Evolutionary conservation across 768 basidiomycete species (phyloP), one percentile per base, ranked within the genome.

Genomic region (Scleroderma citrinum): DNA sequence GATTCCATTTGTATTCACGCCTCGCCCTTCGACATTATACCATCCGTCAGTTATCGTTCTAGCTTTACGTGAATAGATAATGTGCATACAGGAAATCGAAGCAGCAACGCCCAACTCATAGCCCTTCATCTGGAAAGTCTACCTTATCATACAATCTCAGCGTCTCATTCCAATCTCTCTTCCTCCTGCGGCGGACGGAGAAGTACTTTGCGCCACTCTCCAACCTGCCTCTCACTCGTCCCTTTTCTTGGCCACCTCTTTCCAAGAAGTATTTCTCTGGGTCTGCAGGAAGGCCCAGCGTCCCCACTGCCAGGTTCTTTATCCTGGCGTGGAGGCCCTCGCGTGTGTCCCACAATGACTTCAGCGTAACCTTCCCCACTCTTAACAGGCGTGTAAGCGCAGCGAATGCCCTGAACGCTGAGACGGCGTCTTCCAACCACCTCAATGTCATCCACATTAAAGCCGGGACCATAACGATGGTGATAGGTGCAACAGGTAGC

Each of bases 131-230:
- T 0, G 87, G 87, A 59, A 88, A 92, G 63, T 91, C 89, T 16
- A 88, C 83, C 52, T 86, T 75, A 55, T 92, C 89, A 55, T 90
- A 91, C 47, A 89, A 66, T 41, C 88, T 73, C 40, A 92, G 67
- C 5, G 84, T 89, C 68, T 92, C 90, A 56, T 90, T 90, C 90
- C 91, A 92, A 58, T 92, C 91, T 55, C 88, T 77, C 67, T 92
- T 92, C 55, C 89, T 72, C 58, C 90, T 69, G 53, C 89, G 71
- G 50, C 76, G 77, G 49, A 92, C 72, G 17, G 89, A 92, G 61
- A 92, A 92, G 59, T 92, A 92, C 56, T 81, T 76, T 34, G 80
- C 71, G 24, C 75, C 73, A 51, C 84, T 82, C 52, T 85, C 85
- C 89, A 87, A 88, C 7, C 62, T 59, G 12, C 80, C 49, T 48